Percentiles rank a stretch among this genome's conserved stretches.
Evolutionary conservation across 2,329 filamentous ascomycete genomes (phyloP).

Genomic region (Decorospora gaudefroyi): DNA sequence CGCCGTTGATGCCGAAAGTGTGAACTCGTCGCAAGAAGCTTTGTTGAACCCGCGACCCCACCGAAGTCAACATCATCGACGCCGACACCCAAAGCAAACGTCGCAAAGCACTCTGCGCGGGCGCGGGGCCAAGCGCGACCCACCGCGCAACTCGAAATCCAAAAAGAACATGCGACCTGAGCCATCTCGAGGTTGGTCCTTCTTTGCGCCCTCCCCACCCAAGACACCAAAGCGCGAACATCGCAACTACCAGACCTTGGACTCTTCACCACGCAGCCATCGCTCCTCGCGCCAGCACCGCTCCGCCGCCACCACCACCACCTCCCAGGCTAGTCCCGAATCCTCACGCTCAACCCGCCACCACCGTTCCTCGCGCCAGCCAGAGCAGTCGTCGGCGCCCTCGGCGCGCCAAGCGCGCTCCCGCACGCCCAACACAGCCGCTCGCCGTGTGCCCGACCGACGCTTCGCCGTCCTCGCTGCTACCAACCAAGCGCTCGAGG

Average conservation of each 20-base stretch:
- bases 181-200: conserved; percentile 35
- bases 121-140: conserved; percentile 45
- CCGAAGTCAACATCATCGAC: conserved; percentile 38
- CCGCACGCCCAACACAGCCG: conserved; percentile 42
- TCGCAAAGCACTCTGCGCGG: conserved; percentile 44
- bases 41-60: conserved; percentile 46
- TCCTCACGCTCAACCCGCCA: conserved; percentile 32
- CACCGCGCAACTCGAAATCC: conserved; percentile 38
- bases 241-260: conserved; percentile 35
- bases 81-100: conserved; percentile 41
- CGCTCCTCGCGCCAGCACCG: conserved; percentile 36
- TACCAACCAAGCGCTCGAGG: conserved; percentile 45
- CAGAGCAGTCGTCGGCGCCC: conserved; percentile 30
- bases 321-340: conserved; percentile 14
- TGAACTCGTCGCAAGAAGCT: conserved; percentile 42
- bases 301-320: conserved; percentile 16
- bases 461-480: conserved; percentile 48
- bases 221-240: conserved; percentile 32
- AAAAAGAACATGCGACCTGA: conserved; percentile 36
- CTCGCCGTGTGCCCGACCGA: conserved; percentile 42
- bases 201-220: conserved; percentile 40
- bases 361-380: conserved; percentile 37
- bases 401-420: conserved; percentile 34
- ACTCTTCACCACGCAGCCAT: conserved; percentile 37
- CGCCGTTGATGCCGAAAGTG: conserved; percentile 29